phyloP scores from a whole-genome alignment of 495 filamentous ascomycete species.

The Daldinia vernicosa region DNA sequence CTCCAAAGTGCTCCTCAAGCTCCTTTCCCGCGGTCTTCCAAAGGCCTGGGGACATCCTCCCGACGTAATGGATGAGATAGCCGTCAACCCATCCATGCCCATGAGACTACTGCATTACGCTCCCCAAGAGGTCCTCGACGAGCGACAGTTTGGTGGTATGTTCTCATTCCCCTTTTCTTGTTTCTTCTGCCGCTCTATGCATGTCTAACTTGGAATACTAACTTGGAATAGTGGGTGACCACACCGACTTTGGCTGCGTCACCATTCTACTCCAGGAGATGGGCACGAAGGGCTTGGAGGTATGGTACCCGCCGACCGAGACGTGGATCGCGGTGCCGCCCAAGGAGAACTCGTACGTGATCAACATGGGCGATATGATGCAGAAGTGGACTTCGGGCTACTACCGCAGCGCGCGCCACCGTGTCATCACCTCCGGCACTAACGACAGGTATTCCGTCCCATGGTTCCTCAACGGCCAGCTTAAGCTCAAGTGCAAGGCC shows the following conservation, averaged over 20 bases:
- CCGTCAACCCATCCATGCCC: constrained; percentile 54
- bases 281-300: constrained; percentile 54
- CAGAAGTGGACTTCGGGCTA: constrained; percentile 33
- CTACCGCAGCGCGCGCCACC: constrained; percentile 39
- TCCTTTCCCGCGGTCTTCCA: constrained; percentile 55
- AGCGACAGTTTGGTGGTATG: constrained; percentile 53
- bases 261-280: constrained; percentile 56
- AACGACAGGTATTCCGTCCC: constrained; percentile 32
- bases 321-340: constrained; percentile 53
- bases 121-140: constrained; percentile 44
- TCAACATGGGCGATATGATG: constrained; percentile 57
- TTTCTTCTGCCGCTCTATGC: not conserved
- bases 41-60: constrained; percentile 49
- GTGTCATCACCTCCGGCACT: constrained; percentile 31
- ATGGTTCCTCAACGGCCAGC: constrained; percentile 39
- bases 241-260: constrained; percentile 52
- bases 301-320: constrained; percentile 50
- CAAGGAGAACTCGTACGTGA: constrained; percentile 51
- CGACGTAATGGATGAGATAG: constrained; percentile 53
- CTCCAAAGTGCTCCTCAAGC: constrained; percentile 47
- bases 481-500: constrained; percentile 29
- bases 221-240: constrained; percentile 39
- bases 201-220: constrained; percentile 25
- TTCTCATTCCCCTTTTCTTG: not conserved
- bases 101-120: constrained; percentile 60